Base-by-base conservation (phyloP, 1,139 yeast species). In the Nakaseomyces sp. region DNA sequence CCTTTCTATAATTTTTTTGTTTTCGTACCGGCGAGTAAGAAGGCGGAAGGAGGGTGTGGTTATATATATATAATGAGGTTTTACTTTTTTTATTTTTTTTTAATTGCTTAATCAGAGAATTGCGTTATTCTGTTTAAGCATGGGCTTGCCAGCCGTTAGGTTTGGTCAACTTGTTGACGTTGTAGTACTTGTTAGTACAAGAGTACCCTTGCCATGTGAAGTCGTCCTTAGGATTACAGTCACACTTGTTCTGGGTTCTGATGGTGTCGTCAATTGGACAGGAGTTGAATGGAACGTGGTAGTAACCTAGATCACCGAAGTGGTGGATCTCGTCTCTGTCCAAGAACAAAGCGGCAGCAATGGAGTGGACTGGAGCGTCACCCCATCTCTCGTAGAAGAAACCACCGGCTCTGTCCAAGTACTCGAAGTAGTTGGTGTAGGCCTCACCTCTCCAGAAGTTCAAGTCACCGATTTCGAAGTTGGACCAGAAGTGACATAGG, bases 331-430 rank as follows among this genome's bases (percentile, higher is more conserved):
- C 74, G 47, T 73, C 72, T 54, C 73, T 75, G 48, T 81, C 75
- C 51, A 85, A 65, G 61, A 87, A 73, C 46, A 83, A 69, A 0
- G 94, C 71, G 1, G 87, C 93, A 1, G 91, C 89, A 50, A 87
- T 76, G 3, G 95, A 80, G 65, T 87, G 96, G 19, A 87, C 77
- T 5, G 96, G 96, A 0, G 96, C 96, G 64, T 88, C 96, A 26
- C 96, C 96, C 96, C 96, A 88, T 61, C 96, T 72, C 63, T 88
- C 96, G 63, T 88, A 88, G 67, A 84, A 88, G 68, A 88, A 88
- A 3, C 94, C 94, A 32, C 96, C 96, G 1, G 81, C 72, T 47
- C 70, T 58, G 61, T 88, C 96, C 54, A 88, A 71, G 53, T 72
- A 66, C 16, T 84, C 77, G 56, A 88, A 88, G 64, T 79, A 88